A percentile compares a stretch with the other conserved stretches of the same genome.
phyloP scores from a whole-genome alignment of 805 yeast species.

The Maudiozyma pseudohumilis region DNA sequence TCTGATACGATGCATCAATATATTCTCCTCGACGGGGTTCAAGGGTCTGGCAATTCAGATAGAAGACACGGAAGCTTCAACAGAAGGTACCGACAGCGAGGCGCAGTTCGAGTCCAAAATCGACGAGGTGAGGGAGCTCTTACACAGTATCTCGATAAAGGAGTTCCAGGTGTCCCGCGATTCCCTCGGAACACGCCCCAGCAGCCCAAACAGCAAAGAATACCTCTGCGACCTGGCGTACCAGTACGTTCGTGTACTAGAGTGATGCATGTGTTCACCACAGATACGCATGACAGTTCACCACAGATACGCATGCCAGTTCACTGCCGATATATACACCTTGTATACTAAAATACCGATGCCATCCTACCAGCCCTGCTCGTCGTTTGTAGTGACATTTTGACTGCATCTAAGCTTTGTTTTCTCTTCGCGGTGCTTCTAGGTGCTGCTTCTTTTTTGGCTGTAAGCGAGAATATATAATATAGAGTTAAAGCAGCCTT shows the following conservation, averaged over 20 bases:
- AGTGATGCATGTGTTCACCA: conserved; percentile 11
- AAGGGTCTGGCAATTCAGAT: conserved; percentile 25
- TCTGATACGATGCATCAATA: conserved; percentile 20
- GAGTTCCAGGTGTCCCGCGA: conserved; percentile 18
- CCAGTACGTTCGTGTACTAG: conserved; percentile 25
- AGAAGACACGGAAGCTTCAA: conserved; percentile 6
- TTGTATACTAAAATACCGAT: no score
- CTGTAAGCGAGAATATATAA: no score
- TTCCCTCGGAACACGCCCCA: conserved; percentile 3
- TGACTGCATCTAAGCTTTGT: no score
- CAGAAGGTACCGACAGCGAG: conserved; percentile 8
- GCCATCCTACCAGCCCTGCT: no score
- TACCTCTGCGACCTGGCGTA: conserved; percentile 21
- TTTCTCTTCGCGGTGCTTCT: no score
- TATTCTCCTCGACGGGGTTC: conserved; percentile 27
- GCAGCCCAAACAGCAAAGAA: background rate
- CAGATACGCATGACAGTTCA: no score
- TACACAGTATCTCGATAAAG: conserved; percentile 14
- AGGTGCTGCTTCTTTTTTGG: no score
- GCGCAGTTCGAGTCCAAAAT: conserved; percentile 13
- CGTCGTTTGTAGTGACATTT: no score
- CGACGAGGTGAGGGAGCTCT: conserved; percentile 11
- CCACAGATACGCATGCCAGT: no score
- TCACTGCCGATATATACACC: no score
- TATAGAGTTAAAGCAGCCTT: no score